These are phyloP conservation scores for Fusarium odoratissimum DNA, from an alignment of 2,329 filamentous ascomycete genomes.

Conservation along the genomic window DNA sequence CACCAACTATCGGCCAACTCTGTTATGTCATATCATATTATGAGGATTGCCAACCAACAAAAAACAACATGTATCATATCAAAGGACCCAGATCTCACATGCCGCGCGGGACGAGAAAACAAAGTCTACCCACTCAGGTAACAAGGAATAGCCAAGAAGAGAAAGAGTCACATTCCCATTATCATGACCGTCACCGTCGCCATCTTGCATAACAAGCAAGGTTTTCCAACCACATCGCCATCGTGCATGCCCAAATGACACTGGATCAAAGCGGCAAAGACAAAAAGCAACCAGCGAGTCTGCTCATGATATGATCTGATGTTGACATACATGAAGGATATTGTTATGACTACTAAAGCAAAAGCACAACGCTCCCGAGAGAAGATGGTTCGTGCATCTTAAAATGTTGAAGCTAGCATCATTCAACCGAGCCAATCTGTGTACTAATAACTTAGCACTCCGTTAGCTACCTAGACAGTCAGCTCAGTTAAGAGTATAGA, in stretches of 20 bases:
- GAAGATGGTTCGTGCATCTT: not conserved
- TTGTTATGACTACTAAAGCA: not conserved
- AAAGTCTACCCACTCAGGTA: not conserved
- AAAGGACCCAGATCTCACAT: not conserved
- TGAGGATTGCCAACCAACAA: not conserved
- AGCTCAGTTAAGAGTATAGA: not conserved
- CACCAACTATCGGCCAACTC: not conserved
- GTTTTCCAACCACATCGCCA: not conserved
- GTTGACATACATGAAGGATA: not conserved
- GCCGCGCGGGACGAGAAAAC: not conserved
- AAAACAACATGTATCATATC: not conserved
- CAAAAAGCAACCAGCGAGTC: not conserved
- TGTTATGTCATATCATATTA: not conserved
- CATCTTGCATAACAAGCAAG: not conserved
- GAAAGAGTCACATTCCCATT: not conserved
- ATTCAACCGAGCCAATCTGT: not conserved
- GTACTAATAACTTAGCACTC: too few species aligned
- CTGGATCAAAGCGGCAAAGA: not conserved
- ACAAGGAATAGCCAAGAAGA: not conserved
- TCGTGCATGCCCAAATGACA: constrained; percentile 1
- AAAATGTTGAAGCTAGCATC: not conserved
- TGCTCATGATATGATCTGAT: constrained; percentile 19
- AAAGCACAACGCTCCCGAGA: not conserved
- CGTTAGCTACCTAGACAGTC: not conserved
- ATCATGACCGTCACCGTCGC: not conserved